Conservation (phyloP, 2,329 filamentous ascomycete species). For the Beauveria varroae region DNA sequence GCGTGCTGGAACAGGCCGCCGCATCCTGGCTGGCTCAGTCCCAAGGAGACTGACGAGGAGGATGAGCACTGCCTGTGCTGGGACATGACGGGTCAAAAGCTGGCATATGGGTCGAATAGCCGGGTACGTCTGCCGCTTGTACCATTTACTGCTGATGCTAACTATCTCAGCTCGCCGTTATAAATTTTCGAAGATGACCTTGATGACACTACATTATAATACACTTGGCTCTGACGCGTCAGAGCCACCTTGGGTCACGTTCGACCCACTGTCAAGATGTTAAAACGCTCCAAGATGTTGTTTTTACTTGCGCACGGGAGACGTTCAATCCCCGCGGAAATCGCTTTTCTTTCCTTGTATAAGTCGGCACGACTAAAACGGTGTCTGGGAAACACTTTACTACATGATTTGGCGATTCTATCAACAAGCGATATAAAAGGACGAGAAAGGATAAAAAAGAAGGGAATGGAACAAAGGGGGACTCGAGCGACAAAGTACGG, state of each 20-base stretch:
- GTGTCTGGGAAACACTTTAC: neutral
- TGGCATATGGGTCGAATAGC: slow-evolving; percentile 57
- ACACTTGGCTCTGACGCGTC: neutral
- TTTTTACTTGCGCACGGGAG: neutral
- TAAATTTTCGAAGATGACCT: slow-evolving; percentile 38
- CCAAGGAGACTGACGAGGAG: slow-evolving; percentile 50
- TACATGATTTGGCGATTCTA: too few species aligned
- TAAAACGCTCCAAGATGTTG: neutral
- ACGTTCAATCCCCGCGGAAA: neutral
- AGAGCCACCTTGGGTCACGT: neutral
- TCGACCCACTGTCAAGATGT: neutral
- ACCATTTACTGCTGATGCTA: neutral
- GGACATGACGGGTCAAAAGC: slow-evolving; percentile 53
- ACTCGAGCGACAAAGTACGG: neutral
- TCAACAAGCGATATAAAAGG: neutral
- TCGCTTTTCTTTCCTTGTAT: neutral
- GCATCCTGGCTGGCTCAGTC: slow-evolving; percentile 52
- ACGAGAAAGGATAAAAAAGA: neutral
- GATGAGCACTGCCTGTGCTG: slow-evolving; percentile 55
- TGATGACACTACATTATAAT: neutral
- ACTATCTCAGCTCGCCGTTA: slow-evolving; percentile 37
- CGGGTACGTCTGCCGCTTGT: slow-evolving; percentile 39
- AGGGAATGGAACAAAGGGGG: neutral
- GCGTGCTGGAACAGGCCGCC: slow-evolving; percentile 51
- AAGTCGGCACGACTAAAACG: neutral